Base-by-base conservation (phyloP, 345 rosid genomes). In the Citrus mangshanensis region DNA sequence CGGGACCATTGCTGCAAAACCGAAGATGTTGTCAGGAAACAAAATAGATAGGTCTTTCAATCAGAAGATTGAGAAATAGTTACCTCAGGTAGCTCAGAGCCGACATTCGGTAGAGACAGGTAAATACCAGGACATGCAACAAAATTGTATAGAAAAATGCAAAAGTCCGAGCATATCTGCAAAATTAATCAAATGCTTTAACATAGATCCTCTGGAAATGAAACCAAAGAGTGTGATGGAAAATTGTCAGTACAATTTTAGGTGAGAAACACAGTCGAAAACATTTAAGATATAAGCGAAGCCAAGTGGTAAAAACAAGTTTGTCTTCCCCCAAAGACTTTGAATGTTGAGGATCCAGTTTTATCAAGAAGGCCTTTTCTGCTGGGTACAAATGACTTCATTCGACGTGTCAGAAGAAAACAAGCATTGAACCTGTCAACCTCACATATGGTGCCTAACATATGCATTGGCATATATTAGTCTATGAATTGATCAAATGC, bases 91-190 rank as follows among this genome's bases (percentile, higher is more conserved):
- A 87, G 87, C 99, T 95, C 83, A 88, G 87, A 76, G 98, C 96
- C 19, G 98, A 94, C 99, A 94, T 93, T 64, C 97, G 88, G 88
- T 96, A 96, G 67, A 93, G 97, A 86, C 99, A 93, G 66, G 97
- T 88, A 80, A 96, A 96, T 25, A 96, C 97, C 64, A 96, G 90
- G 27, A 93, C 79, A 79, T 95, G 99, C 82, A 93, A 81, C 68
- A 95, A 96, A 55, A 93, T 95, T 10, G 97, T 93, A 84, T 93
- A 95, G 89, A 95, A 95, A 87, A 95, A 93, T 12, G 90, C 97
- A 86, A 95, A 92, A 0, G 95, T 90, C 66, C 99, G 90, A 38
- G 98, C 99, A 71, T 91, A 94, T 80, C 99, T 95, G 93, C 83
- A 84, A 22, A 25, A 5, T 16, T 54, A 58, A 49, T 2, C 64